phyloP scores from a whole-genome alignment of 2,329 filamentous ascomycete species.

The Fusarium sp. region DNA sequence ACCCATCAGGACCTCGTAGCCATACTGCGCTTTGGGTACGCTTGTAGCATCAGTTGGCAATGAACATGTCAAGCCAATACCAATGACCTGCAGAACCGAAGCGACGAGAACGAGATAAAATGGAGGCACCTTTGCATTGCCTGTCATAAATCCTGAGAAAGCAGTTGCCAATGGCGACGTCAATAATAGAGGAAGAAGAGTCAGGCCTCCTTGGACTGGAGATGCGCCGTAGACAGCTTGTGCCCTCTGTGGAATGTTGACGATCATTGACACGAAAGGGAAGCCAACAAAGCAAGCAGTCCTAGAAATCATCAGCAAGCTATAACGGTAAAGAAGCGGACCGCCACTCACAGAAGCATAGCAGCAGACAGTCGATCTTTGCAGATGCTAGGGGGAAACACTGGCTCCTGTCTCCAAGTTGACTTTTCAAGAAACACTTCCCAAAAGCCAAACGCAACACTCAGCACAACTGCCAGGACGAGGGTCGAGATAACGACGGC shows the following conservation, averaged over 20 bases:
- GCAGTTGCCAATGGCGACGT: slow-evolving; percentile 24
- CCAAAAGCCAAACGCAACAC: slow-evolving; percentile 22
- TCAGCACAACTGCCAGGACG: slow-evolving; percentile 6
- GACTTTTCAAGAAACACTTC: slow-evolving; percentile 6
- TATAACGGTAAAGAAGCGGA: no score
- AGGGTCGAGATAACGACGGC: slow-evolving; percentile 50
- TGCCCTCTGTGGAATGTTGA: slow-evolving; percentile 31
- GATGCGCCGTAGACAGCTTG: slow-evolving; percentile 25
- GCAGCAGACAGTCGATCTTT: neutral
- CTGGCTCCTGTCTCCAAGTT: slow-evolving; percentile 14
- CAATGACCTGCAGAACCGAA: slow-evolving; percentile 18
- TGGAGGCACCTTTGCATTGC: slow-evolving; percentile 21
- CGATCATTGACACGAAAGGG: slow-evolving; percentile 26
- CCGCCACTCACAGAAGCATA: neutral
- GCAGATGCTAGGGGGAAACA: slow-evolving; percentile 10
- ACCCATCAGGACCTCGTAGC: slow-evolving; percentile 29
- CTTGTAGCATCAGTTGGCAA: slow-evolving; percentile 1
- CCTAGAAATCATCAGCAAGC: neutral
- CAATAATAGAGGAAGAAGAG: slow-evolving; percentile 23
- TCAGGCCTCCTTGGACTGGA: slow-evolving; percentile 17
- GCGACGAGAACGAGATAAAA: slow-evolving; percentile 25
- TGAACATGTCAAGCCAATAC: slow-evolving; percentile 28
- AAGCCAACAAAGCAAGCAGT: slow-evolving; percentile 23
- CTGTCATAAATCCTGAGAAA: slow-evolving; percentile 18
- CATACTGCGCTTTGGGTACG: slow-evolving; percentile 13